Conservation (phyloP, 2,329 filamentous ascomycete species). For the Hypoxylon sp. region DNA sequence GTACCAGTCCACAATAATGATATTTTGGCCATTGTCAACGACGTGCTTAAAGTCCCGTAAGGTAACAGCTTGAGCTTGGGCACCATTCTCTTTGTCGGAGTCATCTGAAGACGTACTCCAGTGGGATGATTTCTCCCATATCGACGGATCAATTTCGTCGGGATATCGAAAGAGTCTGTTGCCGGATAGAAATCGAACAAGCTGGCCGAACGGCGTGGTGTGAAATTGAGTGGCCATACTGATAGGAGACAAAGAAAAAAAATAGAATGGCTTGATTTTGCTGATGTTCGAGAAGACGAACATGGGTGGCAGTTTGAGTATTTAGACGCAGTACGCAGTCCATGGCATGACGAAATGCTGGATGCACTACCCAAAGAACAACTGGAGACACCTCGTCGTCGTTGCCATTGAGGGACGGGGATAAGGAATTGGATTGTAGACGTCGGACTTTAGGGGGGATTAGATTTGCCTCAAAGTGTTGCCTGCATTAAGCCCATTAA, state of each 20-base stretch:
- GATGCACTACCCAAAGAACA: background rate
- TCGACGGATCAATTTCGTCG: constrained; percentile 43
- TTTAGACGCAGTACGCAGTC: background rate
- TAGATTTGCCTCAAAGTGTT: background rate
- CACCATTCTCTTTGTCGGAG: background rate
- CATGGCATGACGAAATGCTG: background rate
- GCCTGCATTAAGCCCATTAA: constrained; percentile 4
- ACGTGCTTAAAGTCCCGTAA: background rate
- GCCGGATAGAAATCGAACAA: constrained; percentile 38
- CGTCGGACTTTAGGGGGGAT: background rate
- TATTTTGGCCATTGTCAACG: constrained; percentile 52
- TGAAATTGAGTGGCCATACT: constrained; percentile 35
- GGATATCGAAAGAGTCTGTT: constrained; percentile 39
- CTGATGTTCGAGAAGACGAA: background rate
- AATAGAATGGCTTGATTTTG: background rate
- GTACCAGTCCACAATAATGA: constrained; percentile 66
- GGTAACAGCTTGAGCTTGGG: background rate
- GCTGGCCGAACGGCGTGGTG: constrained; percentile 38
- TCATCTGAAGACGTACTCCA: background rate
- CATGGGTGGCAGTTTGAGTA: background rate
- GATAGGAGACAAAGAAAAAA: background rate
- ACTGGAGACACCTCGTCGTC: background rate
- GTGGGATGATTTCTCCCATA: constrained; percentile 27
- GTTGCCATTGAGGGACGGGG: background rate
- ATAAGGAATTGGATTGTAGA: background rate